Conservation (phyloP, 257 asterid genomes). For the Ocimum tenuiflorum region DNA sequence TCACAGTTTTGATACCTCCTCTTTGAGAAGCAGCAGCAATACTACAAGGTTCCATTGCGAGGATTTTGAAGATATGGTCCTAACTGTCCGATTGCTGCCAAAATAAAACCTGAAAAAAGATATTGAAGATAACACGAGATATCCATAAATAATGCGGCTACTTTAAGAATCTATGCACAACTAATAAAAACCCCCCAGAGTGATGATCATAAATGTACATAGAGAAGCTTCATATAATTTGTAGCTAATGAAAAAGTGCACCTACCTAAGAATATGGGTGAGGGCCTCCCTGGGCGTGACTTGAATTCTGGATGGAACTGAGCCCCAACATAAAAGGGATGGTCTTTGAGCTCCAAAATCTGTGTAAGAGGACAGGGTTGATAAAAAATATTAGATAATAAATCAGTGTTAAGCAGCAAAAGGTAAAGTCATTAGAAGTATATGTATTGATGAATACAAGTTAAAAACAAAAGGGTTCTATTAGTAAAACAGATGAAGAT, state of each 20-base stretch:
- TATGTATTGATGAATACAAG: background rate
- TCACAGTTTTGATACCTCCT: background rate
- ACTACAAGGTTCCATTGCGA: conserved; percentile 49
- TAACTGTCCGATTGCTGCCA: conserved; percentile 51
- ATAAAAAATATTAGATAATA: background rate
- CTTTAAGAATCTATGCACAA: too few species aligned
- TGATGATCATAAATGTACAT: too few species aligned
- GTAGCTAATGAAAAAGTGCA: too few species aligned
- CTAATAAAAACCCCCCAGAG: too few species aligned
- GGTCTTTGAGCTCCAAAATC: conserved; percentile 67
- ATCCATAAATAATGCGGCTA: background rate
- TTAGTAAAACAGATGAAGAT: background rate
- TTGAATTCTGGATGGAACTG: conserved; percentile 95
- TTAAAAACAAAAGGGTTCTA: background rate
- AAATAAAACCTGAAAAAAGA: conserved; percentile 39
- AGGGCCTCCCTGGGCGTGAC: conserved; percentile 89
- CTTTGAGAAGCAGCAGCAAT: conserved; percentile 11
- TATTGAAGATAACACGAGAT: background rate
- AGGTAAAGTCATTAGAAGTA: too few species aligned
- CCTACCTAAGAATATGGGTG: conserved; percentile 43
- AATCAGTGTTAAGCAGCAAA: background rate
- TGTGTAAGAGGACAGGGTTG: conserved; percentile 17
- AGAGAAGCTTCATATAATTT: too few species aligned
- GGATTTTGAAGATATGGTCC: conserved; percentile 37
- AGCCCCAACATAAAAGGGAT: conserved; percentile 85